Conservation (phyloP, 2,329 filamentous ascomycete species). For the Lachnellula arida region DNA sequence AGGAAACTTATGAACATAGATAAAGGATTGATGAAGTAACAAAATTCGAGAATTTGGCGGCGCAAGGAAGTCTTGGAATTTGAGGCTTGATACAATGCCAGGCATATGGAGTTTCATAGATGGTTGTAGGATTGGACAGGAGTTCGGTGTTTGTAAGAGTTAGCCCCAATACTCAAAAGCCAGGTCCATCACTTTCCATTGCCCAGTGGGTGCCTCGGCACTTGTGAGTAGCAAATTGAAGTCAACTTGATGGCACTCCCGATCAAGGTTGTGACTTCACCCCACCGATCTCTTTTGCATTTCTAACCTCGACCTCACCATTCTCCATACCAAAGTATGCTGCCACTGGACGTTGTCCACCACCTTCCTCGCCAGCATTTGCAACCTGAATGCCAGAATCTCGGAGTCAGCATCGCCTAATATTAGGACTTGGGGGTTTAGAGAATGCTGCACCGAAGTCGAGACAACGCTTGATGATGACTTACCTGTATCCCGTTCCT, state of each 20-base stretch:
- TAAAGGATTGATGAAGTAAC: background rate
- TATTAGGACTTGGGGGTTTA: too few species aligned
- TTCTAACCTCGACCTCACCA: slow-evolving; percentile 57
- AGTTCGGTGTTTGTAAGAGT: too few species aligned
- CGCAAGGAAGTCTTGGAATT: background rate
- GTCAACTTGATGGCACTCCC: background rate
- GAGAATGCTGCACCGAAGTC: too few species aligned
- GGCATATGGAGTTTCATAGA: background rate
- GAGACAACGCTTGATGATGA: too few species aligned
- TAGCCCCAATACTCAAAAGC: too few species aligned
- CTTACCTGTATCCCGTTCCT: slow-evolving; percentile 53
- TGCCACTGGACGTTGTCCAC: slow-evolving; percentile 85
- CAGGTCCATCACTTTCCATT: too few species aligned
- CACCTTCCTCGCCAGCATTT: slow-evolving; percentile 52
- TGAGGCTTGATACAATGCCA: background rate
- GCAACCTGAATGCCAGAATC: slow-evolving; percentile 49
- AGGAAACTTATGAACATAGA: background rate
- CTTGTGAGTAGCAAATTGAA: too few species aligned
- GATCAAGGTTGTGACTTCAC: slow-evolving; percentile 26
- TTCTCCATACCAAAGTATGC: slow-evolving; percentile 93
- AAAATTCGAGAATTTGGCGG: background rate
- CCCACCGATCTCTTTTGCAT: slow-evolving; percentile 32
- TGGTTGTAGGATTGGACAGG: too few species aligned
- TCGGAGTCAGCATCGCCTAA: too few species aligned
- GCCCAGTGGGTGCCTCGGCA: too few species aligned